Conservation (phyloP, 257 asterid species). For the Thymus quinquecostatus region DNA sequence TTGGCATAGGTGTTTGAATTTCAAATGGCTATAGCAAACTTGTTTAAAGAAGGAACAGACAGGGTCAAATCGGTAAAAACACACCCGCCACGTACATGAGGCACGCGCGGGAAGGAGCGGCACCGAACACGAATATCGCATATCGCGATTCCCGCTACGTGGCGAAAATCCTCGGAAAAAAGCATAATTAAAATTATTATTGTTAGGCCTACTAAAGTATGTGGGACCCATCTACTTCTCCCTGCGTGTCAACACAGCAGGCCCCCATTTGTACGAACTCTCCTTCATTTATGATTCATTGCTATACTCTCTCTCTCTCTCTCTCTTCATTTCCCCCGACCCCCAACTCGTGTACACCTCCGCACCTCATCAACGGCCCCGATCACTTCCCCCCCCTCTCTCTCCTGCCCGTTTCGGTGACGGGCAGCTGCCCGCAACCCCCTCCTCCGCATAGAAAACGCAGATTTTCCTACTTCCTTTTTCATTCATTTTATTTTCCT, state of each 20-base stretch:
- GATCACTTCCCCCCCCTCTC: conserved; percentile 14
- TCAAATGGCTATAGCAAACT: too few species aligned
- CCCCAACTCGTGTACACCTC: conserved; percentile 3
- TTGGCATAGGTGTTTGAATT: too few species aligned
- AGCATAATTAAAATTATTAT: neutral
- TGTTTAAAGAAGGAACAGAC: too few species aligned
- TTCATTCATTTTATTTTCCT: neutral
- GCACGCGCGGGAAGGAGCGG: conserved; percentile 14
- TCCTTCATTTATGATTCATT: neutral
- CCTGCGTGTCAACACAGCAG: conserved; percentile 53
- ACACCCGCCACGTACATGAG: too few species aligned
- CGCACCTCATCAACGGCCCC: conserved; percentile 26
- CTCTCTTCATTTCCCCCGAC: neutral
- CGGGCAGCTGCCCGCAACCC: conserved; percentile 74
- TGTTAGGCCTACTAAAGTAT: neutral
- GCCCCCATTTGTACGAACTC: neutral
- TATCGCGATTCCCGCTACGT: conserved; percentile 51
- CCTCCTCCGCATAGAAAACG: conserved; percentile 16
- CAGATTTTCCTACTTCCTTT: conserved; percentile 14
- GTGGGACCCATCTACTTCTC: conserved; percentile 32
- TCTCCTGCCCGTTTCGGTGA: conserved; percentile 53
- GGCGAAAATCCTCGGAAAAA: conserved; percentile 35
- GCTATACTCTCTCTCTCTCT: neutral
- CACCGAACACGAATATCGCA: conserved; percentile 29
- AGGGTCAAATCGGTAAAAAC: too few species aligned